Evolutionary conservation across 371 early-diverging fungal species (phyloP).

Genomic region (Rozella allomycis): DNA sequence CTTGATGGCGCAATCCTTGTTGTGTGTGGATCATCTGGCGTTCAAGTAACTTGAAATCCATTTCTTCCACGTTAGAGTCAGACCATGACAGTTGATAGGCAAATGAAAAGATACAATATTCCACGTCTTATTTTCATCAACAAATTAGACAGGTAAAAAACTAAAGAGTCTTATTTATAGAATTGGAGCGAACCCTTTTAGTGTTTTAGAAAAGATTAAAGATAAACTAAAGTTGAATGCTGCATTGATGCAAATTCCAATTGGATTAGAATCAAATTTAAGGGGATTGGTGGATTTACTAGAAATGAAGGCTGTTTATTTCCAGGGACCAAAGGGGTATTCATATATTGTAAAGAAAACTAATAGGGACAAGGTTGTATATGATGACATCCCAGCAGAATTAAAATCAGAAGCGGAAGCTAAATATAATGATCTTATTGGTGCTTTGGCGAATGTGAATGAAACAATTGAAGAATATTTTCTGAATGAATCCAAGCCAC

Average conservation of each 20-base stretch:
- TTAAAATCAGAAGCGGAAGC: conserved; percentile 40
- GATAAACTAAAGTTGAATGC: conserved; percentile 67
- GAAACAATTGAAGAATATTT: conserved; percentile 59
- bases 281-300: conserved; percentile 84
- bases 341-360: conserved; percentile 2
- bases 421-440: conserved; percentile 63
- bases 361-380: conserved; percentile 34
- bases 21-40: conserved; percentile 63
- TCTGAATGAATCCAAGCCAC: conserved; percentile 47
- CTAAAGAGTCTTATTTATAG: conserved; percentile 9
- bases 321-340: conserved; percentile 70
- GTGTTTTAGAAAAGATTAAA: conserved; percentile 72
- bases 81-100: conserved; percentile 89
- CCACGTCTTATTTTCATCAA: conserved; percentile 70
- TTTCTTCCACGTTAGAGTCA: conserved; percentile 28
- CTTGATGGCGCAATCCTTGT: conserved; percentile 73
- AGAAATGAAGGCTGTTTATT: conserved; percentile 59
- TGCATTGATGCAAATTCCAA: conserved; percentile 82
- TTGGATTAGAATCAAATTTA: conserved; percentile 69
- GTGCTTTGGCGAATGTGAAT: conserved; percentile 61
- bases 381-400: conserved; percentile 53
- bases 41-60: conserved; percentile 16
- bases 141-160: conserved; percentile 54
- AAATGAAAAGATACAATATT: conserved; percentile 71
- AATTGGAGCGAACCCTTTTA: conserved; percentile 80